Base-by-base conservation (phyloP, 2,329 filamentous ascomycete species). In the Exophiala mesophila region DNA sequence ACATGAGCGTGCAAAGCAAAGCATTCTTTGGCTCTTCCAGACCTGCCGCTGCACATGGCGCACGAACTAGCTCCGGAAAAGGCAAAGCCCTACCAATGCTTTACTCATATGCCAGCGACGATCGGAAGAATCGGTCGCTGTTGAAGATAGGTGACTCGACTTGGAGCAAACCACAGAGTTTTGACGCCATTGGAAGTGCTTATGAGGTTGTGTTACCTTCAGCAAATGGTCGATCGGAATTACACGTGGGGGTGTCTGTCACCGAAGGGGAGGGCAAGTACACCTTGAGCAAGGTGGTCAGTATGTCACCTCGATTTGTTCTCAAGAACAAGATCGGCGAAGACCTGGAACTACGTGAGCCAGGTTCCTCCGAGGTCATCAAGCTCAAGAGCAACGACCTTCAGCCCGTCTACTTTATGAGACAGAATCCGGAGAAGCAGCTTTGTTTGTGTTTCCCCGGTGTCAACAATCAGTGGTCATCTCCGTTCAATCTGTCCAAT, bases 111-210 rank as follows among this genome's bases (percentile, higher is more conserved):
- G 78, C 80, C 2, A 87, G 77, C 15, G 85, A 95, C 52, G 92
- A 98, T 58, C 85, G 86, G 55, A 87, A 88, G 55, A 98, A 98
- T 62, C 81, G 92, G 53, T 88, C 88, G 5, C 70, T 94, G 32
- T 70, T 98, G 46, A 94, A 87, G 66, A 79, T 96, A 29, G 88
- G 85, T 4, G 85, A 94, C 41, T 96, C 92, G 1, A 78, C 82
- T 47, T 98, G 92, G 94, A 97, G 92, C 67, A 95, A 92, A 61
- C 88, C 90, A 1, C 90, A 97, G 62, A 96, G 88, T 74, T 95
- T 98, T 57, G 94, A 98, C 59, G 92, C 92, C 15, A 92, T 98
- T 52, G 92, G 92, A 21, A 97, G 90, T 57, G 88, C 84, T 1
- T 83, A 88, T 12, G 89, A 96, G 55, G 85, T 95, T 24, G 78